Conservation (phyloP, 768 basidiomycete species). For the Cyathus striatus region DNA sequence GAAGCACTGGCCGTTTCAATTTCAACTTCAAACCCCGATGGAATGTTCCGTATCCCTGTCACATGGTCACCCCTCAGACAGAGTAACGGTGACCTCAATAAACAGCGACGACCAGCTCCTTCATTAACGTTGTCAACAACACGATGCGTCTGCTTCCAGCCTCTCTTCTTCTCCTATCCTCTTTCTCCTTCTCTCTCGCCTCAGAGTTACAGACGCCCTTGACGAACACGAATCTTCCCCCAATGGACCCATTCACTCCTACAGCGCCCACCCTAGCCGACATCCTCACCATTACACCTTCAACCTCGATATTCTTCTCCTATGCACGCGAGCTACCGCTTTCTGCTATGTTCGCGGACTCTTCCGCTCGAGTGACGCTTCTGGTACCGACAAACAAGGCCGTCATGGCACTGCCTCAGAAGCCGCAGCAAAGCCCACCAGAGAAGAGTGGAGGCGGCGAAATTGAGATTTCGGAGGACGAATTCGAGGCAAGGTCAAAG, state of each 20-base stretch:
- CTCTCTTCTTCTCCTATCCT: no score
- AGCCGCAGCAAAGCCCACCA: conserved; percentile 70
- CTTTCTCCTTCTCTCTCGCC: no score
- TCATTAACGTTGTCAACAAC: no score
- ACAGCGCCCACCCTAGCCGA: conserved; percentile 61
- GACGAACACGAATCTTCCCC: no score
- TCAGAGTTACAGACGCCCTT: no score
- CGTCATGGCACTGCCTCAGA: conserved; percentile 72
- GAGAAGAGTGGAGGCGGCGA: conserved; percentile 32
- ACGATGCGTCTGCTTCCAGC: no score
- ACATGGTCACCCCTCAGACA: no score
- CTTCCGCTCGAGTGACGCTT: conserved; percentile 42
- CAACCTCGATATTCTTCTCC: conserved; percentile 78
- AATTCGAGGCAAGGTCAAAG: conserved; percentile 55
- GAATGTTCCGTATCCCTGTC: no score
- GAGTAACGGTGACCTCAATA: no score
- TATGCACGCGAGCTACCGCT: conserved; percentile 71
- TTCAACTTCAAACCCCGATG: no score
- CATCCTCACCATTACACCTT: conserved; percentile 70
- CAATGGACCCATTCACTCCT: conserved; percentile 34
- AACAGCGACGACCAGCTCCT: no score
- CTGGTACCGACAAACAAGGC: conserved; percentile 88
- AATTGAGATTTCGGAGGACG: conserved; percentile 53
- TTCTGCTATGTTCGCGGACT: conserved; percentile 43
- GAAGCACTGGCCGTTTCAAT: no score